Evolutionary conservation across 1,139 yeast species (phyloP), one percentile per base, ranked within the genome.

Genomic region (Magnusiomyces tetraspermus): DNA sequence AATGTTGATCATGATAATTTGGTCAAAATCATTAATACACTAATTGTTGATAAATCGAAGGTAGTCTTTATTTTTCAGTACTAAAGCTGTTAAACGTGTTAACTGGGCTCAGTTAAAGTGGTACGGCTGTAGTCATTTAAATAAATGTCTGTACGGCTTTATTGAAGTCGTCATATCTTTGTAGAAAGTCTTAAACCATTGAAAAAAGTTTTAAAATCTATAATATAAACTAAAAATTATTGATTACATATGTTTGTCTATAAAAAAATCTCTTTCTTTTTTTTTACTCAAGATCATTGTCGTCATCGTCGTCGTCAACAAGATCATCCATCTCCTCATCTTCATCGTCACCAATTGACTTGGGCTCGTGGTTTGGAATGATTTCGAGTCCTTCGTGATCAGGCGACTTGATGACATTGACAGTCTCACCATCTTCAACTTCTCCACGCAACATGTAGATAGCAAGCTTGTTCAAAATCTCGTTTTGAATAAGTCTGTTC

Each of bases 401-500:
- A 8, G 31, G 31, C 24, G 82, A 82, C 28, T 66, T 67, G 19
- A 78, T 76, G 42, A 92, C 85, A 46, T 73, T 73, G 13, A 88
- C 97, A 4, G 77, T 75, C 67, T 92, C 99, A 68, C 89, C 88
- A 64, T 92, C 97, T 64, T 75, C 77, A 55, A 92, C 78, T 70
- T 90, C 95, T 19, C 95, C 95, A 67, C 83, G 84, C 60, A 92
- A 77, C 55, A 92, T 78, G 70, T 85, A 77, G n/a, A 92, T 78
- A 0, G 99, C 98, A 71, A 92, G 75, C 62, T 76, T 82, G 71
- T 92, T 54, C 6, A 92, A 80, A 31, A 92, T 76, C 68, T 89
- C 95, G 59, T 77, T 80, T 70, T 92, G 97, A 59, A 92, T 89
- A 61, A 92, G 78, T 64, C 98, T 81, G 76, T 92, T 94, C 71